Evolutionary conservation across 1,284 basidiomycete genomes (phyloP), one percentile per base, ranked within the genome.

Genomic region (Ceratobasidium sp.): DNA sequence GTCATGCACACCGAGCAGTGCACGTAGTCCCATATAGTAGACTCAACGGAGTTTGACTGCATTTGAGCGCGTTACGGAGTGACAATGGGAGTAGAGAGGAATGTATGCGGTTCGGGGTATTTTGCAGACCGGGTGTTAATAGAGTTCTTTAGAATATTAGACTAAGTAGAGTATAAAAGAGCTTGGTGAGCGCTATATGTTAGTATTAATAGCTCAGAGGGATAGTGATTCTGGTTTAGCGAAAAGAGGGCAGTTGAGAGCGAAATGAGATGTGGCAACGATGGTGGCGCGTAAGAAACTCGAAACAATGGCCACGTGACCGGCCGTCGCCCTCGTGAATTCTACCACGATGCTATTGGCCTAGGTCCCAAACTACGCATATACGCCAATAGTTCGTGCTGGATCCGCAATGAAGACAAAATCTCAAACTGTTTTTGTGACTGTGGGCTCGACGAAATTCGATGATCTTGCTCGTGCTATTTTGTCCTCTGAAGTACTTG

Each of bases 371-470:
- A 60, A 15, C 26, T 7, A 56, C 33, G 31, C 26, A 33, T 31
- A 31, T 20, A 3, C 3, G n/a, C 17, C 33, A 31, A 60, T 35
- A 37, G 33, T 8, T 28, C 33, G 15, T 20, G 1, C 7, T 17
- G 17, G 20, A 35, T n/a, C 11, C 10, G 37, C 13, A 3, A 42
- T 58, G 66, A 28, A 45, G 33, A n/a, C 45, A 13, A 15, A 47
- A 11, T 6, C 23, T 11, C 61, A 64, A 66, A 87, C 87, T 79
- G 91, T 88, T 65, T 90, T 98, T 82, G 88, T 96, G 77, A 97
- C 96, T 1, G 93, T 98, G 64, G 96, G 96, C 76, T 96, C 95
- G n/a, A 97, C 96, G 37, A 86, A 87, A 79, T 98, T 97, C 85
- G 90, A 94, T 81, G 83, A 86, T 5, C 89, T 98, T 78, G 90